Evolutionary conservation across 2,329 filamentous ascomycete species (phyloP).

Genomic region (Phyllosticta ampelicida): DNA sequence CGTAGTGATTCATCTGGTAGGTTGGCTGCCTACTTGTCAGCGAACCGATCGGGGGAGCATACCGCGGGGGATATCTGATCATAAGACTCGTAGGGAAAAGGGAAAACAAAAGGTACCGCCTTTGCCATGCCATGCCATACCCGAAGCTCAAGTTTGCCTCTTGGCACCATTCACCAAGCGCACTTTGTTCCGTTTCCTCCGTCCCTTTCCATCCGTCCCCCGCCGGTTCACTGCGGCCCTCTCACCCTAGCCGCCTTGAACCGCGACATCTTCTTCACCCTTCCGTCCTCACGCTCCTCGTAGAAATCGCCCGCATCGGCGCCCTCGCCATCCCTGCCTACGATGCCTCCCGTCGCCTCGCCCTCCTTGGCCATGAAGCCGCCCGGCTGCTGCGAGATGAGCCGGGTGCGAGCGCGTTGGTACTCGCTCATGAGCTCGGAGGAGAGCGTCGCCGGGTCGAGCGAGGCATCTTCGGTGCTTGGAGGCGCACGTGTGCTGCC

Average conservation of each 20-base stretch:
- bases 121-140: no score
- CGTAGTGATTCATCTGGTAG: no score
- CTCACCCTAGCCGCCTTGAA: conserved; percentile 60
- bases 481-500: conserved; percentile 12
- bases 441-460: conserved; percentile 62
- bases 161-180: no score
- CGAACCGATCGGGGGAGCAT: no score
- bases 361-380: conserved; percentile 63
- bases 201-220: background rate
- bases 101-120: no score
- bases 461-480: conserved; percentile 28
- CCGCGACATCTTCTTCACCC: conserved; percentile 52
- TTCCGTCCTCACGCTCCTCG: conserved; percentile 52
- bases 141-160: no score
- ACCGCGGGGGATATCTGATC: no score
- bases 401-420: conserved; percentile 67
- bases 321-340: conserved; percentile 56
- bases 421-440: conserved; percentile 76
- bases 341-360: conserved; percentile 52
- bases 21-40: no score
- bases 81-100: no score
- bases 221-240: conserved; percentile 11
- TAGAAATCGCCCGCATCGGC: conserved; percentile 48
- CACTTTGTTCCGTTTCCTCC: background rate
- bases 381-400: conserved; percentile 75